These are phyloP conservation scores for Leavenworthia alabamica DNA, from an alignment of 345 rosid species.

Conservation along the genomic window DNA sequence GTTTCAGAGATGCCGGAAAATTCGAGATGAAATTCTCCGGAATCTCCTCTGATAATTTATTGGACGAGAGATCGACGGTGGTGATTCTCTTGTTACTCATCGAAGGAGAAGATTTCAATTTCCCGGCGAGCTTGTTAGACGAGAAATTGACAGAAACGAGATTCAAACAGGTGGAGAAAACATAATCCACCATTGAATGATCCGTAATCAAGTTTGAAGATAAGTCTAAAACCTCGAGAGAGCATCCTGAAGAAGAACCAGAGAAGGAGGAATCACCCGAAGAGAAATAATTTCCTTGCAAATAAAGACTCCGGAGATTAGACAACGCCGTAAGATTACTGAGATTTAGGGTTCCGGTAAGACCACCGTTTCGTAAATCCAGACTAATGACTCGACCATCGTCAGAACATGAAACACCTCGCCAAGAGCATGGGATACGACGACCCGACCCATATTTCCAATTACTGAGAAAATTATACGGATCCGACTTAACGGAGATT, in stretches of 20 bases:
- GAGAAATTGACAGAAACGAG: constrained; percentile 60
- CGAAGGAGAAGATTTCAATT: constrained; percentile 27
- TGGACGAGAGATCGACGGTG: constrained; percentile 59
- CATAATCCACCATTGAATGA: constrained; percentile 30
- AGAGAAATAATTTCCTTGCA: constrained; percentile 50
- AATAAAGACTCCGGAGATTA: constrained; percentile 40
- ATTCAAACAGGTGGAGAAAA: constrained; percentile 52
- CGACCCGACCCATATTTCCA: constrained; percentile 44
- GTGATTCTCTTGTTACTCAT: constrained; percentile 42
- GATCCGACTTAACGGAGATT: constrained; percentile 54
- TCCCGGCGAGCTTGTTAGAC: constrained; percentile 52
- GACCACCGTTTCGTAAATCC: constrained; percentile 51
- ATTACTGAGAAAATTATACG: constrained; percentile 35
- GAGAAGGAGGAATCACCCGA: constrained; percentile 47
- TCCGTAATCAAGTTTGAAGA: constrained; percentile 61
- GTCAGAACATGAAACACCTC: constrained; percentile 58
- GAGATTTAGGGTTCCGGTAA: constrained; percentile 49
- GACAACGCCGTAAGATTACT: constrained; percentile 48
- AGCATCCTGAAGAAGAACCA: constrained; percentile 34
- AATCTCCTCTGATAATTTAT: constrained; percentile 56
- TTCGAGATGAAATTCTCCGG: constrained; percentile 38
- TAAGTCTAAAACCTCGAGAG: constrained; percentile 52
- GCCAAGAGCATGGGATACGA: constrained; percentile 51
- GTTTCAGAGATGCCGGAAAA: constrained; percentile 41
- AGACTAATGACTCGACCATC: constrained; percentile 46